phyloP scores from a whole-genome alignment of 306 rosid genomes.

The Cicer yamashitae region DNA sequence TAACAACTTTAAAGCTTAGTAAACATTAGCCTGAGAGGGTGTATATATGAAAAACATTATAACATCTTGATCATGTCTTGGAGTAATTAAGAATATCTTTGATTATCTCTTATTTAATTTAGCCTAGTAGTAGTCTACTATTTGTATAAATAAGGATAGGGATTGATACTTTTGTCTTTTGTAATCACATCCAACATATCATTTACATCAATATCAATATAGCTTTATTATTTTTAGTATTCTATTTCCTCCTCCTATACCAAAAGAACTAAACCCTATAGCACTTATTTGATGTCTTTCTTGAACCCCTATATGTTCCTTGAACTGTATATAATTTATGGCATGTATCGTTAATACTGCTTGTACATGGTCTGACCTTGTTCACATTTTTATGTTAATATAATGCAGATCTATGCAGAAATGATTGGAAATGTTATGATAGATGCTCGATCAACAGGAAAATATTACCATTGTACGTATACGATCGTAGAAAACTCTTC shows the following conservation, averaged over 20 bases:
- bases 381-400: constrained; percentile 37
- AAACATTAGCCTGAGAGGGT: not conserved
- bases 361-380: constrained; percentile 28
- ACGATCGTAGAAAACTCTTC: not conserved
- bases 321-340: constrained; percentile 2
- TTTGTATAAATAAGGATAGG: not conserved
- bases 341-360: not conserved
- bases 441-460: constrained; percentile 98
- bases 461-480: constrained; percentile 92
- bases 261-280: constrained; percentile 1
- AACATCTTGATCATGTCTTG: not conserved
- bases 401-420: constrained; percentile 89
- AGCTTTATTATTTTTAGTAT: not conserved
- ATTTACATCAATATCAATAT: not conserved
- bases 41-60: not conserved
- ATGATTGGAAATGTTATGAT: constrained; percentile 99
- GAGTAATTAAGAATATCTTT: not conserved
- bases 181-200: not conserved
- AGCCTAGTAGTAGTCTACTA: not conserved
- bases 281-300: not conserved
- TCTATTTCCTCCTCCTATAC: not conserved
- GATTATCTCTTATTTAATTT: not conserved
- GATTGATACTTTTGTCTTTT: not conserved
- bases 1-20: constrained; percentile 1
- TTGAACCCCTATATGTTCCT: constrained; percentile 9